Base-by-base conservation (phyloP, 2,329 filamentous ascomycete genomes). In the Sarocladiaceae sp. region DNA sequence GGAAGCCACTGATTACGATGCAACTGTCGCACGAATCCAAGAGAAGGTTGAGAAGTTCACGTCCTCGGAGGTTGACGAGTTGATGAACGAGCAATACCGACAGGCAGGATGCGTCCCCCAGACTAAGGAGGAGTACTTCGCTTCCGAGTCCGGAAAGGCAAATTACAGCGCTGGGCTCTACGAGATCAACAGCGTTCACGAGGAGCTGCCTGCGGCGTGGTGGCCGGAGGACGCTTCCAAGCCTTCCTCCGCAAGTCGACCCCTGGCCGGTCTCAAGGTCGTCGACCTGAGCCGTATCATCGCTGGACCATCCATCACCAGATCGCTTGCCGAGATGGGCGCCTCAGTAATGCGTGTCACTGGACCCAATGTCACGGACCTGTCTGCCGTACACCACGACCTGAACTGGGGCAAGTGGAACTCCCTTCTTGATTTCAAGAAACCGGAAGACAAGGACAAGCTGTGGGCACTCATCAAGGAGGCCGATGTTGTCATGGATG, bases 391-490 rank as follows among this genome's bases (percentile, higher is more conserved):
- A 15, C 72, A 75, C 42, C 62, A 64, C 2, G 76, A 79, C 52
- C 61, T 79, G 2, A 77, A 71, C 56, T 73, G 70, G 65, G 78
- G 78, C 2, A 80, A 80, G 55, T 73, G 74, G 68, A 75, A 71
- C 28, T 56, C 65, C 1, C 60, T 68, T 50, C 63, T 79, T 0
- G 69, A 79, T 57, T 11, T 28, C 13, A 44, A 20, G 22, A 44
- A 26, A 23, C 12, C 40, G 4, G 40, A 44, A n/a, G 40, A 44
- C 22, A 28, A 28, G 23, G 22, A 15, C 8, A 26, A 44, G 23
- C 65, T 79, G 20, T 64, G 66, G 1, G 59, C 66, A 0, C 64
- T 80, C 3, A 65, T 80, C 5, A 56, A 59, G 3, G 71, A 76
- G 6, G 77, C 76, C 0, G 77, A 80, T 54, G 72, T 80, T 0